phyloP scores from a whole-genome alignment of 257 asterid species.

The Solanum corneliomulleri region DNA sequence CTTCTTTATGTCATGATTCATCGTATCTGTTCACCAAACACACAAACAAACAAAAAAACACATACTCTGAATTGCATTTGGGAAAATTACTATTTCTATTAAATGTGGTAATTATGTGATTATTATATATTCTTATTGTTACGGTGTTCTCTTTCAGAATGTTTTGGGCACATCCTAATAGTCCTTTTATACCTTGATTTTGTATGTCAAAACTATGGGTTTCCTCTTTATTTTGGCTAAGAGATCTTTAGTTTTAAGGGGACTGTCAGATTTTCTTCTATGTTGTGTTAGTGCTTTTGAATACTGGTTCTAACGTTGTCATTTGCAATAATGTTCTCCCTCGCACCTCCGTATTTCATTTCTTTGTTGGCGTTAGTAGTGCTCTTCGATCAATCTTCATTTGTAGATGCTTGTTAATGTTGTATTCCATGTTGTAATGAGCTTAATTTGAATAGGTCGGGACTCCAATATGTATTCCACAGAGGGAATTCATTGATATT shows the following conservation, averaged over 20 bases:
- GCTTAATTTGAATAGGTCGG: slow-evolving; percentile 32
- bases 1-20: neutral
- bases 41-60: neutral
- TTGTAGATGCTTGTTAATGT: slow-evolving; percentile 1
- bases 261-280: neutral
- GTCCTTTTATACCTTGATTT: neutral
- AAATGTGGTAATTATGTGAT: neutral
- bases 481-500: slow-evolving; percentile 41
- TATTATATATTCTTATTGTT: neutral
- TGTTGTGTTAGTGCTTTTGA: neutral
- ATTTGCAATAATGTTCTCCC: neutral
- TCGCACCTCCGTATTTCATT: neutral
- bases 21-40: neutral
- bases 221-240: neutral
- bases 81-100: neutral
- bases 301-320: neutral
- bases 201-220: neutral
- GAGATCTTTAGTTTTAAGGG: neutral
- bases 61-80: neutral
- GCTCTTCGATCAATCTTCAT: neutral
- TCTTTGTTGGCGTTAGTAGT: neutral
- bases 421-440: slow-evolving; percentile 9
- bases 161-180: neutral
- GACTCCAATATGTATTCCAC: slow-evolving; percentile 52
- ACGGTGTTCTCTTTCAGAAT: neutral